Conservation (phyloP, 163 green algal species). For the Scenedesmus sp. region DNA sequence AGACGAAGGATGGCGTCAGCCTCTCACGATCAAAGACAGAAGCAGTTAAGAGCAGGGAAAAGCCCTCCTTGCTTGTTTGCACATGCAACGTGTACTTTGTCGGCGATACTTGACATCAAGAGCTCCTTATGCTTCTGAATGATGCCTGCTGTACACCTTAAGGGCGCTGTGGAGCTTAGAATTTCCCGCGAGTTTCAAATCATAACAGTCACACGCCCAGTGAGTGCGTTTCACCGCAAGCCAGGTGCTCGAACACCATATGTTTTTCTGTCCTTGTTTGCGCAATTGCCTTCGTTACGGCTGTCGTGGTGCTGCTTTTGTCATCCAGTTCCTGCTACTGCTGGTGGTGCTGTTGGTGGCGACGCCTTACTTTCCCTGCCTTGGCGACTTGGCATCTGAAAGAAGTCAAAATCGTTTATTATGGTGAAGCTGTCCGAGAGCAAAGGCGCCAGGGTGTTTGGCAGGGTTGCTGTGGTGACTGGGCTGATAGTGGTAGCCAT, state of each 20-base stretch:
- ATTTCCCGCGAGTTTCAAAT: not conserved
- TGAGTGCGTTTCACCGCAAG: not conserved
- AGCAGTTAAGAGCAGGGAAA: no score
- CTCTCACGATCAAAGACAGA: no score
- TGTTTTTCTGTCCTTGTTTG: no score
- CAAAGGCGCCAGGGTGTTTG: conserved; percentile 44
- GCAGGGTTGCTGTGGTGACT: conserved; percentile 15
- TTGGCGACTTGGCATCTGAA: not conserved
- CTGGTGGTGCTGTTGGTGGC: not conserved
- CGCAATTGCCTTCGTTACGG: not conserved
- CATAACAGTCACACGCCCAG: not conserved
- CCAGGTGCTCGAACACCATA: no score
- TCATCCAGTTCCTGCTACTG: not conserved
- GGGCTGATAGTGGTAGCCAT: conserved; percentile 39
- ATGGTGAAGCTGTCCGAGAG: not conserved
- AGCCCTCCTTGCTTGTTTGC: no score
- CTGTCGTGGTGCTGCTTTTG: not conserved
- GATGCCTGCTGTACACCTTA: not conserved
- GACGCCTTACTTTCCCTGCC: no score
- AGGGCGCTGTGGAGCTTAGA: not conserved
- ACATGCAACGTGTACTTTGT: no score
- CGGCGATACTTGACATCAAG: no score
- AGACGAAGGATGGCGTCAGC: no score
- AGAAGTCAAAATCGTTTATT: no score
- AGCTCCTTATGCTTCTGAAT: not conserved